Evolutionary conservation across 202 grass and related monocot species (phyloP), one percentile per base, ranked within the genome.

Genomic region (Digitaria exilis): DNA sequence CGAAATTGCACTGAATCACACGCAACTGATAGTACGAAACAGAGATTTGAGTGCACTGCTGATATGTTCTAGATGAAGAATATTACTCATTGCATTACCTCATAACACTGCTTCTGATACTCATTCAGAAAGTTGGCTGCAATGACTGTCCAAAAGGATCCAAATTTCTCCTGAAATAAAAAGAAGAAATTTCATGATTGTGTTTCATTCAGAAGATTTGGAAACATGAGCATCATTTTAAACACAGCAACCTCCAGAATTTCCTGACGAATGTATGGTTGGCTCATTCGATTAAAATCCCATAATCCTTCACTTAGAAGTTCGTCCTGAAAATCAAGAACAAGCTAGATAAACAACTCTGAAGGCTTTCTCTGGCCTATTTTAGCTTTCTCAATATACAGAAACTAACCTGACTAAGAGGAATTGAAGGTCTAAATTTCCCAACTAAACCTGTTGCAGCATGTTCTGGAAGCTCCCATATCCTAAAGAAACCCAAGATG

Each of bases 401-500:
- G 21, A 87, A 90, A 76, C 81, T 4, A 82, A 96, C 96, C 96
- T 99, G 91, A 82, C 91, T 96, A 87, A 99, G 88, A 85, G 96
- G 63, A 78, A 99, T 99, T 30, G 93, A 99, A 84, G 96, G 96
- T 70, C 96, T 94, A 78, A 98, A 96, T 82, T 98, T 98, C 55
- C 96, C 96, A 83, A 94, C 58, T 67, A 98, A 82, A 85, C 93
- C 96, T 75, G 96, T 96, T 65, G 84, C 89, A 65, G 96, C 91
- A 87, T 98, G 96, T 54, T 92, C 91, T 59, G 96, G 96, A 86
- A 99, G 91, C 77, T 99, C 96, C 96, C 96, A 99, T 85, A 99
- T 99, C 78, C 96, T 94, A 93, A 99, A 99, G 81, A 99, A 99
- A 66, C 96, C 96, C 80, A 99, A 91, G 39, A 99, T 96, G 67